phyloP scores from a whole-genome alignment of 306 rosid species.

The Fagus sylvatica region DNA sequence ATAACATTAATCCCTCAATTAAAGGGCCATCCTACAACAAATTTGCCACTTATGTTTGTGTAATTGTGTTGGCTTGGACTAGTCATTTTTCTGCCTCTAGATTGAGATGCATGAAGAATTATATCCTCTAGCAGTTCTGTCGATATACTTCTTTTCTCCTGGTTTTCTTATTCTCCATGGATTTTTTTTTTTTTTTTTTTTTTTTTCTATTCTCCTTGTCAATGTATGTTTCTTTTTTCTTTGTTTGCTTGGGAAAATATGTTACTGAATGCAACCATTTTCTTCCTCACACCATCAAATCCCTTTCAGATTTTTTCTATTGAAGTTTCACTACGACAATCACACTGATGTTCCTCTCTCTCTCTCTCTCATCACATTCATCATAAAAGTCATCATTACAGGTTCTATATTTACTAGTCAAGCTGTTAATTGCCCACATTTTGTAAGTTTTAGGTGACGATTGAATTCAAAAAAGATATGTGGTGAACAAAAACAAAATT shows the following conservation, averaged over 20 bases:
- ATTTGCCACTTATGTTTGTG: not conserved
- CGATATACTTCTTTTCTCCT: not conserved
- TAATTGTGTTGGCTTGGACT: not conserved
- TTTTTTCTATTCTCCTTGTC: not conserved
- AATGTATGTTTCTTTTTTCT: not conserved
- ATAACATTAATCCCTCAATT: no score
- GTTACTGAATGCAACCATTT: not conserved
- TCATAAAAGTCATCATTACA: not conserved
- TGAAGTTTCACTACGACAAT: not conserved
- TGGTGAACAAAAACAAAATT: not conserved
- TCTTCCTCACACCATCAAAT: not conserved
- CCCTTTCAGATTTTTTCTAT: not conserved
- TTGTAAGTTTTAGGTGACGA: not conserved
- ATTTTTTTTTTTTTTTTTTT: not conserved
- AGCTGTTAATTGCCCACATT: not conserved
- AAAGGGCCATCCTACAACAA: no score
- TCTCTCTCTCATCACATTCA: not conserved
- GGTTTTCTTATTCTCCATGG: not conserved
- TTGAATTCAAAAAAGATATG: not conserved
- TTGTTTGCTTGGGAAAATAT: not conserved
- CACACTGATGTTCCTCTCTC: not conserved
- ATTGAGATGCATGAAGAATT: not conserved
- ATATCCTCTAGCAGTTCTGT: not conserved
- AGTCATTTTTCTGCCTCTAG: not conserved
- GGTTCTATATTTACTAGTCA: not conserved